Percentiles rank a stretch among this genome's conserved stretches.
These are phyloP conservation scores for Trichoderma cornu-damae DNA, from an alignment of 2,329 filamentous ascomycete species.

Conservation along the genomic window DNA sequence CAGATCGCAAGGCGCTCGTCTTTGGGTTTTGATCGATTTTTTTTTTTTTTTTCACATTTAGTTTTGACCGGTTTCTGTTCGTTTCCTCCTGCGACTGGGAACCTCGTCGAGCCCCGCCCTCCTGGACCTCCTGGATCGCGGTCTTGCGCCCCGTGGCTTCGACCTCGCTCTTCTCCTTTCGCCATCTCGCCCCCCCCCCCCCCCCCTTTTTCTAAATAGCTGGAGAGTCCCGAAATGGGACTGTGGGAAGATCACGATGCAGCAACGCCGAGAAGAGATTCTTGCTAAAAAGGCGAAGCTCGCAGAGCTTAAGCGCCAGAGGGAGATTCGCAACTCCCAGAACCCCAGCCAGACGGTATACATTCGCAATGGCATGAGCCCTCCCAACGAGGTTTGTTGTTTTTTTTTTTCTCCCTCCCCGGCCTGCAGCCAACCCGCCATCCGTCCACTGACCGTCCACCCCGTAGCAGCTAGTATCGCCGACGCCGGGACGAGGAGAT, in stretches of 20 bases:
- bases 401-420: slow-evolving; percentile 40
- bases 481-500: slow-evolving; percentile 64
- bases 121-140: background rate
- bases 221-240: slow-evolving; percentile 44
- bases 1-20: background rate
- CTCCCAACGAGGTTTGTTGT: slow-evolving; percentile 62
- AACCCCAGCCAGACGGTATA: slow-evolving; percentile 59
- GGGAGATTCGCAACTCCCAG: slow-evolving; percentile 63
- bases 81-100: background rate
- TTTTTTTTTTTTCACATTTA: background rate
- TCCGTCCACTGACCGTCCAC: slow-evolving; percentile 5
- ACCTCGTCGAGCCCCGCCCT: slow-evolving; percentile 8
- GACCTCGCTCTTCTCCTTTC: slow-evolving; percentile 3
- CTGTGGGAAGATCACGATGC: slow-evolving; percentile 48
- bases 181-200: slow-evolving; percentile 4
- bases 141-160: slow-evolving; percentile 9
- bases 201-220: no score
- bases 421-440: slow-evolving; percentile 11
- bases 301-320: slow-evolving; percentile 88
- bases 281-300: slow-evolving; percentile 95
- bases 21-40: background rate
- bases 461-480: slow-evolving; percentile 50
- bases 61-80: no score
- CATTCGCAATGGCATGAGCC: slow-evolving; percentile 63
- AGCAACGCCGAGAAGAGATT: slow-evolving; percentile 91